Evolutionary conservation across 208 protist genomes (phyloP), one percentile per base, ranked within the genome.

Genomic region (Phytomonas francai): DNA sequence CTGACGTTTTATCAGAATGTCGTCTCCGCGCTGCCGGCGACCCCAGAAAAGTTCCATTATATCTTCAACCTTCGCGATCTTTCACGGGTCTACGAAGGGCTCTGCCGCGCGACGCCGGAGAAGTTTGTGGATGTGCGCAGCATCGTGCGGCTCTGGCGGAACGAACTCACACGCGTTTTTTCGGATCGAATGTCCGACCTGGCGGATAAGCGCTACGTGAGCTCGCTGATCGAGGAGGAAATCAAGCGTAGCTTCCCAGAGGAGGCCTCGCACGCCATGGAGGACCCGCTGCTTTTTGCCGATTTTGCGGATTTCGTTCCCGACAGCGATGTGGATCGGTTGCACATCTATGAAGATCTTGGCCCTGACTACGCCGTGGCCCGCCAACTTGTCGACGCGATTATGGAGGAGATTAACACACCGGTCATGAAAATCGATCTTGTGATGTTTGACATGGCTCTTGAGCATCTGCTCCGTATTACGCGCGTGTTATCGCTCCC

Each of bases 21-120:
- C 58, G 88, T 97, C 36, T 42, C 73, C 3, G 59, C 74, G n/a
- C 88, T 99, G 32, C 97, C 97, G 3, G 95, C 98, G 27, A 99
- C 98, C 12, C 98, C 98, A 16, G 85, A 96, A 9, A 99, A 99
- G 76, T 99, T 99, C 80, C 98, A 99, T 79, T 99, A 99, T 79
- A 92, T 99, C 61, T 99, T 99, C 87, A 99, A 99, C 79, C 84
- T 99, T 45, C 85, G 98, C 68, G 98, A 99, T 75, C 77, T 99
- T 22, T 98, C 93, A 42, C 84, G 98, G 27, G 91, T 99, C 16
- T 99, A 98, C 80, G 97, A 99, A 80, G 98, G 98, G 31, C 74
- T 99, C 11, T 98, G 93, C 73, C 89, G 96, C 60, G 85, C 93
- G 3, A 98, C 95, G 8, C 75, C 83, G 14, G 93, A 97, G 54